These are phyloP conservation scores for Botryotinia calthae DNA, from an alignment of 2,329 filamentous ascomycete genomes.

Conservation along the genomic window DNA sequence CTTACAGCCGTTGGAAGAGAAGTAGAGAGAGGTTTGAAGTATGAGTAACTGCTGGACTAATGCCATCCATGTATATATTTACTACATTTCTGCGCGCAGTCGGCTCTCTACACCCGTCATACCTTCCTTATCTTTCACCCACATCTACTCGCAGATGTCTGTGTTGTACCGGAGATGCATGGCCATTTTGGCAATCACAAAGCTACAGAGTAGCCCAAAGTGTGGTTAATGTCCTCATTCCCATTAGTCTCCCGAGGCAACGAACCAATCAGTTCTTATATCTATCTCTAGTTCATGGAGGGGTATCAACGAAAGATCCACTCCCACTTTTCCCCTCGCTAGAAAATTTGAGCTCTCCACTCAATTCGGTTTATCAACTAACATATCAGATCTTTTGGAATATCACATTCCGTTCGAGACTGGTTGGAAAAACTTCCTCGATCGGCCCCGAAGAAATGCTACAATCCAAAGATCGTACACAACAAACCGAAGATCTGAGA, in stretches of 20 bases:
- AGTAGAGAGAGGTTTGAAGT: neutral
- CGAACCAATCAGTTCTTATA: neutral
- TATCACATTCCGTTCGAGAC: neutral
- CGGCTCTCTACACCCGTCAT: neutral
- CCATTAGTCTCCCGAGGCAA: neutral
- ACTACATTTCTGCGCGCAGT: neutral
- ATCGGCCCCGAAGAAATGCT: neutral
- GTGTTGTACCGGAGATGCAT: constrained; percentile 5
- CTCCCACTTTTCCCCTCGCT: constrained; percentile 10
- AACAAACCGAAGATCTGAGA: neutral
- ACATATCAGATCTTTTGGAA: neutral
- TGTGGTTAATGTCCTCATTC: neutral
- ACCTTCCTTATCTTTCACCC: neutral
- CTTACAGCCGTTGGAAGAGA: neutral
- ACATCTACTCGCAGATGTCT: neutral
- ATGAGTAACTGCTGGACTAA: neutral
- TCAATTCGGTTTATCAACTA: neutral
- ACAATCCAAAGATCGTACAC: neutral
- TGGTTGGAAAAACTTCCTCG: neutral
- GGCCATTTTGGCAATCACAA: neutral
- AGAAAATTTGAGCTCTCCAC: neutral
- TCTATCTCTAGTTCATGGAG: neutral
- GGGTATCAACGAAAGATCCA: neutral
- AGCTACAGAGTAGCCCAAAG: neutral
- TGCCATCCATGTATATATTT: neutral